These are phyloP conservation scores for Pinus tabuliformis DNA, from an alignment of 75 land plant genomes.

Conservation along the genomic window DNA sequence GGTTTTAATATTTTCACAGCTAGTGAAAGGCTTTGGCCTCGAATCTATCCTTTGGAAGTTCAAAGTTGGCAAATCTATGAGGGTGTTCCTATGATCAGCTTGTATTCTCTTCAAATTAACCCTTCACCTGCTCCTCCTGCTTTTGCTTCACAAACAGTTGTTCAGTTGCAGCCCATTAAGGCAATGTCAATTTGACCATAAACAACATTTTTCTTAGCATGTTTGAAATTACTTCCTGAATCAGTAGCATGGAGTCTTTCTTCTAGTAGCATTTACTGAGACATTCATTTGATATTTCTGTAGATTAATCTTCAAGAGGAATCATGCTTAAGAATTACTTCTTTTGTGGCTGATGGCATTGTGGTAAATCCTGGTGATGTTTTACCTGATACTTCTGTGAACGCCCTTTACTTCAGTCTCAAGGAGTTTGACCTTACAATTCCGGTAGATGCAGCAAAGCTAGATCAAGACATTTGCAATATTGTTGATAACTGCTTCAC, in stretches of 20 bases:
- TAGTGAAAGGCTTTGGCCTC: conserved; percentile 79
- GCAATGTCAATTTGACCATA: conserved; percentile 21
- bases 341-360: conserved; percentile 93
- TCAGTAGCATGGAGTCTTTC: background rate
- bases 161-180: conserved; percentile 89
- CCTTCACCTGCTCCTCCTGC: conserved; percentile 89
- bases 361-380: conserved; percentile 79
- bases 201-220: background rate
- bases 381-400: conserved; percentile 77
- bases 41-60: conserved; percentile 78
- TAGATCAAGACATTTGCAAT: conserved; percentile 9
- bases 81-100: conserved; percentile 54
- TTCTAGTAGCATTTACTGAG: conserved; percentile 4
- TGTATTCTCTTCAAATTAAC: conserved; percentile 73
- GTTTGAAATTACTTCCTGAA: background rate
- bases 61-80: conserved; percentile 30
- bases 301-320: conserved; percentile 97
- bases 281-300: background rate
- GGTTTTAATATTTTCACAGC: conserved; percentile 22
- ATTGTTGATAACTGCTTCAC: conserved; percentile 41
- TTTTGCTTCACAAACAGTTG: conserved; percentile 87
- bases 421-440: conserved; percentile 84
- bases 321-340: conserved; percentile 84
- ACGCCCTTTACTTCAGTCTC: conserved; percentile 60
- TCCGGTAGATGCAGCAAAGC: conserved; percentile 52